These are phyloP conservation scores for Aspergillus viridinutans DNA, from an alignment of 2,329 filamentous ascomycete genomes.

Conservation along the genomic window DNA sequence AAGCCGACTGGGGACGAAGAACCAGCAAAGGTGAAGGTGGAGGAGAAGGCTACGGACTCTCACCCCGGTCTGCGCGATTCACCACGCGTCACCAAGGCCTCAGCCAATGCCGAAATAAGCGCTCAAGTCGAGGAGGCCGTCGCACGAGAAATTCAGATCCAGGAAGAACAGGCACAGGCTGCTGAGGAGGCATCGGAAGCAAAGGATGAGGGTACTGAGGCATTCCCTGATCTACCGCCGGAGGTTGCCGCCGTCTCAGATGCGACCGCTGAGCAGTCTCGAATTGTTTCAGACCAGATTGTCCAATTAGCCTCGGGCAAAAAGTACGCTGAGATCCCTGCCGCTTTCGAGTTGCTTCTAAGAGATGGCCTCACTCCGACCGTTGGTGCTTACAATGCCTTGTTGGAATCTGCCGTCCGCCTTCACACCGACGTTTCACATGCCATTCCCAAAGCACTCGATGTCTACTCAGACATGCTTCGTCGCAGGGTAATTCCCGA, in stretches of 20 bases:
- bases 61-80: slow-evolving; percentile 54
- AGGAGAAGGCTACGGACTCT: slow-evolving; percentile 34
- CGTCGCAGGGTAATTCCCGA: slow-evolving; percentile 77
- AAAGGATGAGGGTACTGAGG: slow-evolving; percentile 22
- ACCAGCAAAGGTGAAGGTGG: slow-evolving; percentile 23
- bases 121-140: slow-evolving; percentile 83
- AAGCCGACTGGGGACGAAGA: slow-evolving; percentile 53
- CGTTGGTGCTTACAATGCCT: slow-evolving; percentile 83
- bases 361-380: slow-evolving; percentile 76
- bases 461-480: slow-evolving; percentile 96
- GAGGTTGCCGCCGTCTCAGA: slow-evolving; percentile 40
- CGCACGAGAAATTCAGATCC: slow-evolving; percentile 68
- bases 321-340: slow-evolving; percentile 82
- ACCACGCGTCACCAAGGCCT: slow-evolving; percentile 56
- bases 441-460: slow-evolving; percentile 83
- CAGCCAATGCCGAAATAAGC: slow-evolving; percentile 49
- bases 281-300: slow-evolving; percentile 73
- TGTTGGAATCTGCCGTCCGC: slow-evolving; percentile 78
- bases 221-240: slow-evolving; percentile 22
- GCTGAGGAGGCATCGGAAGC: slow-evolving; percentile 36
- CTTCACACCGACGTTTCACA: slow-evolving; percentile 75
- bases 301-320: slow-evolving; percentile 66
- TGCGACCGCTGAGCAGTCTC: slow-evolving; percentile 57
- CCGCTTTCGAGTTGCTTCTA: slow-evolving; percentile 86
- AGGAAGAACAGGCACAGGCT: slow-evolving; percentile 48